phyloP scores from a whole-genome alignment of 495 filamentous ascomycete species.

The Tuber calosporum region DNA sequence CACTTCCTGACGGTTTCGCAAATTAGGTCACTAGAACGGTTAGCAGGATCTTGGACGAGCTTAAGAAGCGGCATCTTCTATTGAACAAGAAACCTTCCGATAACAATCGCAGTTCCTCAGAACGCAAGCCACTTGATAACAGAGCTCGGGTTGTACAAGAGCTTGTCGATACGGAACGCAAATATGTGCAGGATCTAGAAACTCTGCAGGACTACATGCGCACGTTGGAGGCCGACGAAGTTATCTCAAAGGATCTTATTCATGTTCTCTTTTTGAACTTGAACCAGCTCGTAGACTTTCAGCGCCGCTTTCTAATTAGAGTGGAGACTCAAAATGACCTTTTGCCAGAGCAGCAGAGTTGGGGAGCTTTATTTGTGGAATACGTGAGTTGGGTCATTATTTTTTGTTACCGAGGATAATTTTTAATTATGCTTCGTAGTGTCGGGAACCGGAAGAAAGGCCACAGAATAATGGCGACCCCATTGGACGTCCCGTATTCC shows the following conservation, averaged over 20 bases:
- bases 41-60: constrained; percentile 80
- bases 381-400: constrained; percentile 43
- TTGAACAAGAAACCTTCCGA: constrained; percentile 49
- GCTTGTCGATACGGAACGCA: constrained; percentile 85
- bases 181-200: constrained; percentile 97
- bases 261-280: constrained; percentile 96
- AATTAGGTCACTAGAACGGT: constrained; percentile 68
- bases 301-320: constrained; percentile 84
- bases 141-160: constrained; percentile 83
- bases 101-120: constrained; percentile 46
- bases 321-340: constrained; percentile 90
- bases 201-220: constrained; percentile 90
- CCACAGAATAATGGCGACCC: constrained; percentile 32
- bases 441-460: constrained; percentile 32
- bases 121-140: constrained; percentile 60
- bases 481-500: constrained; percentile 41
- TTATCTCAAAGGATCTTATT: constrained; percentile 79
- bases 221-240: constrained; percentile 73
- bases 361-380: constrained; percentile 76
- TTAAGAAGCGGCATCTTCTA: constrained; percentile 66
- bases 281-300: constrained; percentile 88
- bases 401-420: constrained; percentile 1
- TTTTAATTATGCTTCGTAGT: constrained; percentile 21
- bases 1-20: constrained; percentile 10
- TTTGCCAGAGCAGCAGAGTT: constrained; percentile 71